Evolutionary conservation across 139 green algal genomes (phyloP), one percentile per base, ranked within the genome.

Genomic region (Chlorella sp.): DNA sequence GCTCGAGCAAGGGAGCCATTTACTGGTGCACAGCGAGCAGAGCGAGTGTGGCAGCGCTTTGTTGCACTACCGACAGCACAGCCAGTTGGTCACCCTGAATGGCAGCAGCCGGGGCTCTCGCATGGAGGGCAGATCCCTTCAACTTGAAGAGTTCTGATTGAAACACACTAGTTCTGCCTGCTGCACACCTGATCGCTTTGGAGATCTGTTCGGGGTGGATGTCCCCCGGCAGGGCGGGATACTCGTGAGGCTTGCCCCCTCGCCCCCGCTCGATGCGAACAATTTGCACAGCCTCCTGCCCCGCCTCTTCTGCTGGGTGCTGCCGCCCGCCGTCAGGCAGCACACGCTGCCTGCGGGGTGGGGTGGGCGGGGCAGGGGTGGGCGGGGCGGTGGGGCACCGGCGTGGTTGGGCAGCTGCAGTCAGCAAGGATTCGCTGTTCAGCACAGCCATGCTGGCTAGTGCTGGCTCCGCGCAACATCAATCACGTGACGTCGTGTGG

Each of bases 131-230:
- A n/a, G n/a, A n/a, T n/a, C n/a, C n/a, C n/a, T n/a, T 65, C 3
- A 20, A 30, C 56, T 14, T 20, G 22, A 65, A 20, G 7, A 65
- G 22, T 68, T 1, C 6, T n/a, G n/a, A 32, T 9, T 36, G 22
- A 34, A 68, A 5, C 17, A n/a, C 26, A 5, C 6, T 9, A 3
- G 20, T 34, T 20, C 5, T 22, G 40, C 40, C 41, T 3, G 24
- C 26, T 20, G 38, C 40, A 16, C 16, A 73, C 79, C 64, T 76
- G n/a, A 73, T 68, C 0, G 79, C 79, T 46, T 84, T 64, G 13
- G 79, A 48, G 24, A 84, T 30, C 65, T 84, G 79, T 20, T 65
- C 79, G 3, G 64, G 65, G 64, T 84, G 79, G 44, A 84, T 36
- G 79, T 76, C 79, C 20, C 79, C 79, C 0, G 79, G 79, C n/a